Base-by-base conservation (phyloP, 129 eudicot genomes). In the Logfia minima region DNA sequence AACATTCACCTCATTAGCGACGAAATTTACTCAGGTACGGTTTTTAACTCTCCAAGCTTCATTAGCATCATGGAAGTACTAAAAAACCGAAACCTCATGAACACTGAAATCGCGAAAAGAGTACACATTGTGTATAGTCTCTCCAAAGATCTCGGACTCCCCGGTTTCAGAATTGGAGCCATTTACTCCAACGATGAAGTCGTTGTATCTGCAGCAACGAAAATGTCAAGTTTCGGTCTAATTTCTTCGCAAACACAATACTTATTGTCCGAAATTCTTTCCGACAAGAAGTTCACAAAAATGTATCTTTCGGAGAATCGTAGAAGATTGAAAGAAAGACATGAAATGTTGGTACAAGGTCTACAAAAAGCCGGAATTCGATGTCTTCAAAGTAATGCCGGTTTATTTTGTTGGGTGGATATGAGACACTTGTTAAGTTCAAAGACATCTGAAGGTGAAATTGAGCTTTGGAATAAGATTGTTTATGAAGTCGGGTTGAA, bases 121-220 rank as follows among this genome's bases (percentile, higher is more conserved):
- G 97, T 91, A 69, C 99, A 95, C 88, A 82, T 91, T 39, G 94
- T 95, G 5, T 89, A 87, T 41, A 92, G 99, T 64, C 86, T 95
- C 62, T 91, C 97, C 16, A 95, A 95, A 31, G 99, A 95, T 76
- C 83, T 95, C 5, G 97, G 97, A 5, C 94, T 95, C 35, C 97
- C 99, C 1, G 99, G 99, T 37, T 95, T 95, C 79, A 93, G 99
- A 48, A 92, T 95, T 34, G 99, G 99, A 13, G 89, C 96, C 1
- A 85, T 95, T 67, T 95, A 95, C 81, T 87, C 96, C 85, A 89
- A 86, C 58, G 87, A 95, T 73, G 77, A 75, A 5, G 45, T 66
- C 26, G 94, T 95, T 1, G 96, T 95, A 0, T 41, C 92, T 0
- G 94, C 97, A 0, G 97, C 99, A 0, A 95, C 97, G 0, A 95